Conservation (phyloP, 2,329 filamentous ascomycete genomes). For the Pyricularia sp. region DNA sequence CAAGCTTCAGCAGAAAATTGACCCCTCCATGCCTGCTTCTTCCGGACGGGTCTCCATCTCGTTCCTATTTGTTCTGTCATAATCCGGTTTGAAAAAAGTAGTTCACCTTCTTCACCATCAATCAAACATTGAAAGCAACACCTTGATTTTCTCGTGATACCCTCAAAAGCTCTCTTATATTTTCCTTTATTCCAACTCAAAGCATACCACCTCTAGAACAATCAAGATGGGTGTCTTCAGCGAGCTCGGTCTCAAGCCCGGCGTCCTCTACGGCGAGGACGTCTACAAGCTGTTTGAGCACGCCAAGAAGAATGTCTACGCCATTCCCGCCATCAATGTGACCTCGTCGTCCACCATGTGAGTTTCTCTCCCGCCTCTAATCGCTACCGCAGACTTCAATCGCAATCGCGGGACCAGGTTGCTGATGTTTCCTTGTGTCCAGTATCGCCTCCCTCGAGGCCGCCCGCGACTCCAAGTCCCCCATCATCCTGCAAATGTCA, state of each 20-base stretch:
- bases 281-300: constrained; percentile 71
- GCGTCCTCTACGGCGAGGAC: constrained; percentile 46
- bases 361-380: not conserved
- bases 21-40: constrained; percentile 2
- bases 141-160: not conserved
- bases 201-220: not conserved
- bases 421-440: not conserved
- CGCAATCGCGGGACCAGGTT: not conserved
- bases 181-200: not conserved
- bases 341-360: constrained; percentile 68
- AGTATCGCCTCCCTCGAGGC: constrained; percentile 80
- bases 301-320: constrained; percentile 78
- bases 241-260: constrained; percentile 41
- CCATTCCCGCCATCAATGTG: constrained; percentile 87
- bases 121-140: not conserved
- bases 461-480: constrained; percentile 82
- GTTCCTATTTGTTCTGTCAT: not conserved
- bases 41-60: not conserved
- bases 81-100: not conserved
- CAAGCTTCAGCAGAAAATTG: not conserved
- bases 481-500: constrained; percentile 87
- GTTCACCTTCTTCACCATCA: not conserved
- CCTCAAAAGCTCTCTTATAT: not conserved
- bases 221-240: constrained; percentile 20
- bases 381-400: not conserved